Conservation (phyloP, 345 rosid genomes). For the Eucalyptus lansdowneana region DNA sequence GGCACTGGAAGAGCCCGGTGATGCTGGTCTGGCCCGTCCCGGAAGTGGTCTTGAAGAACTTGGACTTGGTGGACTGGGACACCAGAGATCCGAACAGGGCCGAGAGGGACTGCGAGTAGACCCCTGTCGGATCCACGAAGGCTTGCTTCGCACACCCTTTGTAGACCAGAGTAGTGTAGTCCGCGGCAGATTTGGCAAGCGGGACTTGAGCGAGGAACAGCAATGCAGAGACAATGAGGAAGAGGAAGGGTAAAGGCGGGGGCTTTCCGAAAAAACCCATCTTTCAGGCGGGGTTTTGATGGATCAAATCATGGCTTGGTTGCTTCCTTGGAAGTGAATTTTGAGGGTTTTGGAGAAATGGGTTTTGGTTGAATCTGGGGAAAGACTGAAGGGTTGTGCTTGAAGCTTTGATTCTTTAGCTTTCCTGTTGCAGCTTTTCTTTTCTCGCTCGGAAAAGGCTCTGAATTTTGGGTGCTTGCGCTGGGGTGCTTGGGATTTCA, state of each 20-base stretch:
- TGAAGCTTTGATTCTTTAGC: neutral
- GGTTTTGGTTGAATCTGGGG: neutral
- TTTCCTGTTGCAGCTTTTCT: neutral
- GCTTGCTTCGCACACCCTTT: slow-evolving; percentile 80
- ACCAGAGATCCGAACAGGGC: slow-evolving; percentile 79
- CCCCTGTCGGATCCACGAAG: slow-evolving; percentile 75
- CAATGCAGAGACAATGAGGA: slow-evolving; percentile 15
- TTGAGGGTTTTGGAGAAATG: slow-evolving; percentile 2
- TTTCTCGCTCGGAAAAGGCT: neutral
- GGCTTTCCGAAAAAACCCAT: slow-evolving; percentile 36
- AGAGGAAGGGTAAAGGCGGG: neutral
- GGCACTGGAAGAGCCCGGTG: slow-evolving; percentile 88
- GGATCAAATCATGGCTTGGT: slow-evolving; percentile 44
- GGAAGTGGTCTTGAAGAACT: slow-evolving; percentile 75
- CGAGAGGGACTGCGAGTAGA: slow-evolving; percentile 78
- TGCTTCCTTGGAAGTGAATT: neutral
- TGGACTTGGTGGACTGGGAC: slow-evolving; percentile 65
- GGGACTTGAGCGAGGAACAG: slow-evolving; percentile 16
- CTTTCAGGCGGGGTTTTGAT: neutral
- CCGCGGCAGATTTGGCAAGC: slow-evolving; percentile 36
- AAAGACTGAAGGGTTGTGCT: neutral
- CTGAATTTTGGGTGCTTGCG: neutral
- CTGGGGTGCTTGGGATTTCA: neutral
- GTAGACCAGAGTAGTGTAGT: slow-evolving; percentile 61
- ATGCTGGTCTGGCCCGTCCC: slow-evolving; percentile 66